Conservation (phyloP, 2,329 filamentous ascomycete species). For the Mycosphaerella arachidis region DNA sequence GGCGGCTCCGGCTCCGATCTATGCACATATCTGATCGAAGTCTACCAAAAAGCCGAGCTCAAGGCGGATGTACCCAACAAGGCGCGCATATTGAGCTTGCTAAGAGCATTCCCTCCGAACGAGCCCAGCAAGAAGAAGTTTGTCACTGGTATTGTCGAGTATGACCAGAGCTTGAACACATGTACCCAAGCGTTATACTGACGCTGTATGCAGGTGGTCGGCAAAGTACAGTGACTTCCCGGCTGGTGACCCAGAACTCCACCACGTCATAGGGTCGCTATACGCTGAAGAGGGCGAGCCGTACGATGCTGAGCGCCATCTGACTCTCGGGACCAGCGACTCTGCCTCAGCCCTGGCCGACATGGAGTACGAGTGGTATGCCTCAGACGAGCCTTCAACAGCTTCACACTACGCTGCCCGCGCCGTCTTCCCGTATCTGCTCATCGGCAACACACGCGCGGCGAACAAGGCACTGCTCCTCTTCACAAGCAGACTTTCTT, state of each 20-base stretch:
- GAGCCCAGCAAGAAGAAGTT: constrained; percentile 94
- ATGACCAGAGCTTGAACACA: constrained; percentile 32
- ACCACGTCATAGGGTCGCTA: constrained; percentile 82
- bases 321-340: constrained; percentile 82
- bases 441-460: constrained; percentile 83
- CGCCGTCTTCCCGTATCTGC: constrained; percentile 82
- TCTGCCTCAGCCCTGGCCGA: constrained; percentile 74
- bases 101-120: constrained; percentile 73
- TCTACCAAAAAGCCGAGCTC: constrained; percentile 82
- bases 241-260: constrained; percentile 86
- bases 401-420: constrained; percentile 82
- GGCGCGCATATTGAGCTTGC: constrained; percentile 67
- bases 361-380: constrained; percentile 93
- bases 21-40: constrained; percentile 79
- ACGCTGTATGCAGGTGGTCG: constrained; percentile 61
- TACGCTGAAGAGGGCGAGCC: constrained; percentile 91
- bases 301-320: constrained; percentile 89
- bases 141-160: constrained; percentile 77
- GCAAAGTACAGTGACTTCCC: constrained; percentile 79
- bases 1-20: constrained; percentile 89
- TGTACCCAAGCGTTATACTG: neutral
- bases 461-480: constrained; percentile 77
- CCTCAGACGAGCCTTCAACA: constrained; percentile 78
- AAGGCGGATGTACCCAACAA: constrained; percentile 70
- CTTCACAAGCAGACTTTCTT: constrained; percentile 63